Evolutionary conservation across 1,139 yeast genomes (phyloP).

Genomic region (Saccharomycopsis hybrid): DNA sequence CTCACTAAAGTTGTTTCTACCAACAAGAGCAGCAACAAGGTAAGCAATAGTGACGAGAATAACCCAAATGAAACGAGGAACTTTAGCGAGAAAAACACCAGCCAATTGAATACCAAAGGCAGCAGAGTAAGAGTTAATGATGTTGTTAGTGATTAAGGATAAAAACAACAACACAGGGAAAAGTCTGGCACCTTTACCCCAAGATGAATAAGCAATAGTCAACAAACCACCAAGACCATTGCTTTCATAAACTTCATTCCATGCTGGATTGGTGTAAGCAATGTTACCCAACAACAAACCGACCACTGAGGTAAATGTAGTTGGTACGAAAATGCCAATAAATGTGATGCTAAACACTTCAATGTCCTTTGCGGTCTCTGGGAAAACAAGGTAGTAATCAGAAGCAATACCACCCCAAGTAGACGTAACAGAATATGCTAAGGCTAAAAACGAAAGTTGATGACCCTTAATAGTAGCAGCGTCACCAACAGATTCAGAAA

Average conservation of each 20-base stretch:
- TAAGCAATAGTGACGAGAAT: slow-evolving; percentile 58
- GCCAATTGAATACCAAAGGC: slow-evolving; percentile 75
- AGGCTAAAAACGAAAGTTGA: slow-evolving; percentile 67
- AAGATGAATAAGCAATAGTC: slow-evolving; percentile 66
- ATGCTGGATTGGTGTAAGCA: slow-evolving; percentile 49
- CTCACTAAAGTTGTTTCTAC: slow-evolving; percentile 66
- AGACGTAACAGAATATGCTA: slow-evolving; percentile 73
- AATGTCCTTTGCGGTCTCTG: slow-evolving; percentile 59
- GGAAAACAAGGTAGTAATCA: slow-evolving; percentile 79
- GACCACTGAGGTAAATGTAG: slow-evolving; percentile 68
- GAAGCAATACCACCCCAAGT: slow-evolving; percentile 90
- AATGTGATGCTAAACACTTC: slow-evolving; percentile 59
- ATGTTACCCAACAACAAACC: slow-evolving; percentile 70
- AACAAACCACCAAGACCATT: slow-evolving; percentile 78
- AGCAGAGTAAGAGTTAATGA: slow-evolving; percentile 75
- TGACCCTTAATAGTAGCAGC: slow-evolving; percentile 47
- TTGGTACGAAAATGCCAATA: slow-evolving; percentile 63
- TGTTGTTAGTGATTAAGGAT: slow-evolving; percentile 74
- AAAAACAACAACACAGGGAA: slow-evolving; percentile 61
- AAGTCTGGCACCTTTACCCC: slow-evolving; percentile 72
- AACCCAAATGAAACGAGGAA: slow-evolving; percentile 81
- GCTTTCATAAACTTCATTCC: slow-evolving; percentile 50
- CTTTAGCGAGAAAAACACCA: slow-evolving; percentile 50
- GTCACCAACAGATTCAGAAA: slow-evolving; percentile 36
- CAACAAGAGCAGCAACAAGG: slow-evolving; percentile 67